Base-by-base conservation (phyloP, 2,329 filamentous ascomycete species). In the Phialophora macrospora region DNA sequence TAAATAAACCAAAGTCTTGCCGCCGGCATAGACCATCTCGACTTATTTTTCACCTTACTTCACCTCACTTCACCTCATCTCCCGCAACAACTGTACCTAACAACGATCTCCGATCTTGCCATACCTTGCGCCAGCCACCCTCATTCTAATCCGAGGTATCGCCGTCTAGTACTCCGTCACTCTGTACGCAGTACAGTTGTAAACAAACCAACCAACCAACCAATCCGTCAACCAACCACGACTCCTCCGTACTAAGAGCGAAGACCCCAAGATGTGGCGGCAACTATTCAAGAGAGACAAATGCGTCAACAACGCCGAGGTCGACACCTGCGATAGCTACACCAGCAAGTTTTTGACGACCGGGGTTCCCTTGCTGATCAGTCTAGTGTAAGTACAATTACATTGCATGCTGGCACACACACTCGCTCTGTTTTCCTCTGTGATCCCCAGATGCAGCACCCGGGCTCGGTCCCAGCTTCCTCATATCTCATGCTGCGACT, bases 321-420 rank as follows among this genome's bases (percentile, higher is more conserved):
- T 55, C 44, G 60, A 68, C 51, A 34, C 55, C 8, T 68, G 65
- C 63, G 62, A 65, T 22, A 49, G 54, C 38, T 68, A 68, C 51
- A 38, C 41, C 38, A 60, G 51, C 32, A 24, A 26, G 2, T 68
- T 60, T 7, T 34, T 65, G 60, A 68, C 66, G 8, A 64, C 66
- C 4, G 66, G 62, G 2, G 64, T 68, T 6, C 66, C 66, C 22
- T 20, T 63, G n/a, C 60, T 68, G 51, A 68, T 68, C 9, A 46
- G 62, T 34, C 56, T 68, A 30, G 41, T 49, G 66, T 68, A 24
- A 34, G 65, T 59, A 34, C 28, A n/a, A n/a, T n/a, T n/a, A n/a
- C n/a, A n/a, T n/a, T n/a, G n/a, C n/a, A n/a, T n/a, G n/a, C n/a
- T n/a, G n/a, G n/a, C n/a, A n/a, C n/a, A n/a, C n/a, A n/a, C n/a